Evolutionary conservation across 2,329 filamentous ascomycete genomes (phyloP).

Genomic region (Apiospora arundinis): DNA sequence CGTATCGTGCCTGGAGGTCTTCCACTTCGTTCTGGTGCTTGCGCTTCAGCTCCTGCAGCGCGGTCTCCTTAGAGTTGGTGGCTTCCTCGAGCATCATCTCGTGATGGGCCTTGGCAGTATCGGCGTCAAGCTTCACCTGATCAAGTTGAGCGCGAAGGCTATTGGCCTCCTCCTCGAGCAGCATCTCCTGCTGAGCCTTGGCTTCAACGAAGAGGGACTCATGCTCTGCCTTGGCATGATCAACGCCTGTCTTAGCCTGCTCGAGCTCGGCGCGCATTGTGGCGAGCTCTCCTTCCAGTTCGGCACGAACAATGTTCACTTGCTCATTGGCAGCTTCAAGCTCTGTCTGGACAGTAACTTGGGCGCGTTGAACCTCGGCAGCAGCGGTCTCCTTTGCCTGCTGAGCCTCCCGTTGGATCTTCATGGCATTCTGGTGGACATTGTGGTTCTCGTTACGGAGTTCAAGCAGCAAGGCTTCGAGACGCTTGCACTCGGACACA

Average conservation of each 20-base stretch:
- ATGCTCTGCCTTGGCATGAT: constrained; percentile 76
- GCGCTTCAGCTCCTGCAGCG: constrained; percentile 42
- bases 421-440: constrained; percentile 71
- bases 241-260: constrained; percentile 74
- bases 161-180: constrained; percentile 78
- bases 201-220: constrained; percentile 80
- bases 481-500: constrained; percentile 65
- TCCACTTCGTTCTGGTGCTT: constrained; percentile 75
- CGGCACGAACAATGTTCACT: constrained; percentile 80
- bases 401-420: constrained; percentile 81
- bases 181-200: constrained; percentile 78
- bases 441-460: constrained; percentile 72
- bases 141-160: constrained; percentile 79
- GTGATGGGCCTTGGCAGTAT: constrained; percentile 79
- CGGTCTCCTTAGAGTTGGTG: constrained; percentile 50
- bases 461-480: constrained; percentile 62
- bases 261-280: constrained; percentile 77
- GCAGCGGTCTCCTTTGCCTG: constrained; percentile 82
- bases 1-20: constrained; percentile 77
- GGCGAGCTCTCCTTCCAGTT: constrained; percentile 79
- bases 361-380: constrained; percentile 81
- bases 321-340: constrained; percentile 85
- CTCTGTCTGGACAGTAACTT: constrained; percentile 79
- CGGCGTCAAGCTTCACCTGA: constrained; percentile 76
- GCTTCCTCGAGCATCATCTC: constrained; percentile 87